Base-by-base conservation (phyloP, 225 moss, liverwort and hornwort species). In the Bryum argenteum region DNA sequence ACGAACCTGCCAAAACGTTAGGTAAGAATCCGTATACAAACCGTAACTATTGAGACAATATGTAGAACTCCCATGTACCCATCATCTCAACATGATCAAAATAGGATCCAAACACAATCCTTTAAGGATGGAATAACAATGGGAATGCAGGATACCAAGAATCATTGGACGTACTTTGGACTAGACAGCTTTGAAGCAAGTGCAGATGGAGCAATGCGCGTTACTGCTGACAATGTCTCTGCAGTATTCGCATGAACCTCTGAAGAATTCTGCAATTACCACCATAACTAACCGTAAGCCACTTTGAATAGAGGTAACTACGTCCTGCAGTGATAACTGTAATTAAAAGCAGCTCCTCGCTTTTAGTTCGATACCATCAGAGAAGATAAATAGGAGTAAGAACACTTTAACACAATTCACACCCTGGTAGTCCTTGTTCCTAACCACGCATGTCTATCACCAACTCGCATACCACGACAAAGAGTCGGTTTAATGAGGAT, bases 241-340 rank as follows among this genome's bases (percentile, higher is more conserved):
- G 94, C 94, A 54, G 91, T 89, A 81, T 95, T 95, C 23, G 94
- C 87, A 74, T 95, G 91, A 45, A 90, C 87, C 82, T 95, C 91
- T 40, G 94, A 90, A 38, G 94, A 89, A 80, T 91, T 79, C 94
- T 95, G 83, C 78, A 71, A 21, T 68, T 51, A 72, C 60, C 66
- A 59, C 71, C 58, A 38, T 55, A 72, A 5, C 10, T 5, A 48
- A 33, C 56, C 64, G 59, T 81, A 63, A 81, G 69, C 43, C 41
- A 52, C 28, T 59, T 66, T 45, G 39, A 4, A 44, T 42, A 59
- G 14, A 8, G 14, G 53, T 23, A n/a, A 42, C n/a, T 18, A n/a
- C 17, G 65, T 1, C n/a, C 38, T 63, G 40, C 11, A 65, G 21
- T 21, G 41, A 61, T 61, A 65, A 9, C n/a, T 42, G 44, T 33